phyloP scores from a whole-genome alignment of 768 basidiomycete genomes.

The Thelephora aurantiotincta region DNA sequence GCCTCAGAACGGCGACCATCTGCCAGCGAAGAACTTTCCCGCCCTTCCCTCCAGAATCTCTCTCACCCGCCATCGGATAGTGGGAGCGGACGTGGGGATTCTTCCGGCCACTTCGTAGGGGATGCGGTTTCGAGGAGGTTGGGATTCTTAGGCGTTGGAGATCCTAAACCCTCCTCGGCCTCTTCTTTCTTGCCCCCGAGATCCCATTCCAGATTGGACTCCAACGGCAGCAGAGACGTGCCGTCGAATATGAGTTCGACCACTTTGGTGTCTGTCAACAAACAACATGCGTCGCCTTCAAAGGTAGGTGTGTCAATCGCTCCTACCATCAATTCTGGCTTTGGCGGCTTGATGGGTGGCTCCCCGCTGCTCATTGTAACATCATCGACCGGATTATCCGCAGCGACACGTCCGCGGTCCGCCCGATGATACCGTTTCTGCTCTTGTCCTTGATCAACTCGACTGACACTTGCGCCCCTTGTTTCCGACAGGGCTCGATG shows the following conservation, averaged over 20 bases:
- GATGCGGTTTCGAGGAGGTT: background rate
- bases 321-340: background rate
- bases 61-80: too few relatives aligned
- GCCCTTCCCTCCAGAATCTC: background rate
- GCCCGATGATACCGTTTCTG: background rate
- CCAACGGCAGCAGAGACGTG: constrained; percentile 11
- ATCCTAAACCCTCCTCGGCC: constrained; percentile 8
- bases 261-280: background rate
- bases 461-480: background rate
- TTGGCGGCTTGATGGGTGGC: background rate
- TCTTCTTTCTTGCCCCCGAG: constrained; percentile 13
- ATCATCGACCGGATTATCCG: too few relatives aligned
- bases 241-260: constrained; percentile 18
- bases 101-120: too few relatives aligned
- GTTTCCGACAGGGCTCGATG: constrained; percentile 23
- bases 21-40: background rate
- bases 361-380: too few relatives aligned
- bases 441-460: background rate
- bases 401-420: too few relatives aligned
- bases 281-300: background rate
- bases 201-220: constrained; percentile 10
- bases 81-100: too few relatives aligned
- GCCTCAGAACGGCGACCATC: background rate
- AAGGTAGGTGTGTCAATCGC: background rate
- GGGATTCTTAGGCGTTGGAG: background rate